Evolutionary conservation across 2,329 filamentous ascomycete species (phyloP), one percentile per base, ranked within the genome.

Genomic region (Trichoderma asperellum): DNA sequence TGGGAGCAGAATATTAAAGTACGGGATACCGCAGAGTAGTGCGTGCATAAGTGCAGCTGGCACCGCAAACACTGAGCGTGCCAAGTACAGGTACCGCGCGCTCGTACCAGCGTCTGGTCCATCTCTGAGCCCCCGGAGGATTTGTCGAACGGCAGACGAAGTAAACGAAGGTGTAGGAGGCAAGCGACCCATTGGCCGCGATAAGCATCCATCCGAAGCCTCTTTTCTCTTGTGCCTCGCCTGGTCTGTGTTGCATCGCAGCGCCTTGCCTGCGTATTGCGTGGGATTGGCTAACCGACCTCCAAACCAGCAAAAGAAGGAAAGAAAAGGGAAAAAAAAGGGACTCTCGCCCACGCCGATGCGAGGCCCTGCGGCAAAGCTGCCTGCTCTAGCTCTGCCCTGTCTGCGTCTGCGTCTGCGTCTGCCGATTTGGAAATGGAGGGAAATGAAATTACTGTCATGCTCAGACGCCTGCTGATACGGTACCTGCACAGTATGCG

Each of bases 381-480:
- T 65, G 62, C 35, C 37, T 57, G 52, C 24, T 56, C 35, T 24
- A 18, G 21, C 55, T 56, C 53, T 56, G 27, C 43, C 37, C 47
- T 24, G 18, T 47, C 43, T 14, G 35, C 35, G 49, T 24, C 49
- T 53, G 62, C 62, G 52, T 53, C 53, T 43, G 58, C 58, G 55
- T 8, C 37, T 40, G 40, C 55, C 52, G 62, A 40, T 67, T 18
- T 8, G 40, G 18, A 43, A 8, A n/a, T 43, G 40, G 40, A 43
- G 11, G 47, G 3, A 49, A 49, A 21, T 49, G 37, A 67, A 67
- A 67, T 67, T 67, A 67, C 63, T n/a, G 35, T 58, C 40, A 67
- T 59, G 53, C 63, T 66, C n/a, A 18, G 34, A 43, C 53, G 14
- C 52, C 63, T 35, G 29, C 55, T 64, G 47, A 56, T 32, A 32